Percentiles rank a stretch among this genome's conserved stretches.
phyloP scores from a whole-genome alignment of 345 rosid species.

The Pugionium cornutum region DNA sequence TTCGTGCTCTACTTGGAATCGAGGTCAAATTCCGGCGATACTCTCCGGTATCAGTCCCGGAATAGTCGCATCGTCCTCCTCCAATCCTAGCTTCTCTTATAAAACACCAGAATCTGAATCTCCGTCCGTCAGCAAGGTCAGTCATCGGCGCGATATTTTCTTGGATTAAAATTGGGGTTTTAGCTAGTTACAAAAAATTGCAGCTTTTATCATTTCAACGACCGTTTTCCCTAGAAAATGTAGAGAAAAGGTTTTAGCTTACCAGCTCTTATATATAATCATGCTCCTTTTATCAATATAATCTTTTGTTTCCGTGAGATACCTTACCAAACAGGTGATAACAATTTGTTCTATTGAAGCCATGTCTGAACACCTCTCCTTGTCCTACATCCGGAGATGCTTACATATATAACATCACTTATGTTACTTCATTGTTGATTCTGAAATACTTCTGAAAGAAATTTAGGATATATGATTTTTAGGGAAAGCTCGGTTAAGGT shows the following conservation, averaged over 20 bases:
- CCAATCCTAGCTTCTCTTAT: slow-evolving; percentile 32
- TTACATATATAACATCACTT: slow-evolving; percentile 31
- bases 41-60: slow-evolving; percentile 30
- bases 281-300: neutral
- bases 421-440: slow-evolving; percentile 15
- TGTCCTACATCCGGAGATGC: slow-evolving; percentile 9
- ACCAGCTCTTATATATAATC: neutral
- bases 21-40: slow-evolving; percentile 20
- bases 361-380: slow-evolving; percentile 8
- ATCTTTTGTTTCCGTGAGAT: slow-evolving; percentile 10
- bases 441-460: neutral
- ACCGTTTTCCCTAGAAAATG: neutral
- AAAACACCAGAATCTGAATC: slow-evolving; percentile 32
- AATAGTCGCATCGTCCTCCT: slow-evolving; percentile 37
- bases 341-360: slow-evolving; percentile 4
- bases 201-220: neutral
- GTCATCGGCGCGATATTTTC: slow-evolving; percentile 8
- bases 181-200: slow-evolving; percentile 7
- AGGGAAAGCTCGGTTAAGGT: neutral
- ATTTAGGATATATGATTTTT: neutral
- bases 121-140: slow-evolving; percentile 49
- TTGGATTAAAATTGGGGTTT: slow-evolving; percentile 16
- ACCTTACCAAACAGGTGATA: neutral
- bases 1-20: slow-evolving; percentile 27
- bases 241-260: neutral